Evolutionary conservation across 805 yeast genomes (phyloP).

Genomic region (Wickerhamiella domercqiae): DNA sequence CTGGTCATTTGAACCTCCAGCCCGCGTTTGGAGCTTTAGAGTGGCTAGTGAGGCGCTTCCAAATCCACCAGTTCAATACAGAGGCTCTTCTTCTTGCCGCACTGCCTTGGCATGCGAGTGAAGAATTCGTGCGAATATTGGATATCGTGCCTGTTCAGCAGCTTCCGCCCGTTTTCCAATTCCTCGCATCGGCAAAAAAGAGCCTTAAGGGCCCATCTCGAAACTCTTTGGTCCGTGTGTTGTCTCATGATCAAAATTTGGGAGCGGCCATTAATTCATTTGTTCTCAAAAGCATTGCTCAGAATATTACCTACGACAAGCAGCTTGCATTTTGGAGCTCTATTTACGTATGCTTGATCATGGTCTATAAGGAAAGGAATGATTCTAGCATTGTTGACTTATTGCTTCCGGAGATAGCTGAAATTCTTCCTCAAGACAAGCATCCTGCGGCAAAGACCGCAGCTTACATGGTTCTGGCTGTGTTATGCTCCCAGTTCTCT

Average conservation of each 20-base stretch:
- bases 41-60: slow-evolving; percentile 86
- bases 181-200: slow-evolving; percentile 55
- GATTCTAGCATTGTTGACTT: slow-evolving; percentile 23
- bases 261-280: slow-evolving; percentile 50
- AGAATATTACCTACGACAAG: slow-evolving; percentile 44
- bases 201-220: slow-evolving; percentile 49
- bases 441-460: slow-evolving; percentile 56
- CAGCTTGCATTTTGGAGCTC: slow-evolving; percentile 71
- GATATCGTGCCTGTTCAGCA: slow-evolving; percentile 42
- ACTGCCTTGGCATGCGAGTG: slow-evolving; percentile 64
- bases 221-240: slow-evolving; percentile 53
- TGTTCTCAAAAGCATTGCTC: slow-evolving; percentile 33
- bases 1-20: slow-evolving; percentile 60
- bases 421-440: slow-evolving; percentile 16
- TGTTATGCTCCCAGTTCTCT: slow-evolving; percentile 57
- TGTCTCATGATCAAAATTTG: slow-evolving; percentile 49
- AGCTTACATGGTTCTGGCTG: slow-evolving; percentile 69
- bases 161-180: slow-evolving; percentile 66
- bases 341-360: slow-evolving; percentile 48
- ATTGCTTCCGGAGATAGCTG: slow-evolving; percentile 24
- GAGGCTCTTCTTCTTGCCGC: slow-evolving; percentile 58
- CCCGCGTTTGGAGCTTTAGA: slow-evolving; percentile 75
- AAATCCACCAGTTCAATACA: slow-evolving; percentile 64
- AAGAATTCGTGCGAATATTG: slow-evolving; percentile 60
- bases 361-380: slow-evolving; percentile 38